Evolutionary conservation across 495 filamentous ascomycete genomes (phyloP).

Genomic region (Xylaria flabelliformis): DNA sequence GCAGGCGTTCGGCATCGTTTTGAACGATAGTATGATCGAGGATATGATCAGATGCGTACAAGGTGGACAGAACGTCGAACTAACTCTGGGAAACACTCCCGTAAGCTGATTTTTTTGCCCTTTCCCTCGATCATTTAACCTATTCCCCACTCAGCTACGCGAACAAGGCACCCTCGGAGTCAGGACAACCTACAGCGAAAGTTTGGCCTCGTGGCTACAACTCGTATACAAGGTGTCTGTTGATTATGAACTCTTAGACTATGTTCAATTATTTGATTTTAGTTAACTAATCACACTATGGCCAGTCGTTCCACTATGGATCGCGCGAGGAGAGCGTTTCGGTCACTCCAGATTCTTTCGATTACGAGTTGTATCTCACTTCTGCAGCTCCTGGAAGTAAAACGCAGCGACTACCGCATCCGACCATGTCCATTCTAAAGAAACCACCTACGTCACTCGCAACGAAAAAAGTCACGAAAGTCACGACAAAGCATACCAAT

Average conservation of each 20-base stretch:
- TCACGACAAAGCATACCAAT: conserved; percentile 24
- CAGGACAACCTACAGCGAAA: not conserved
- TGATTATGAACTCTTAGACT: not conserved
- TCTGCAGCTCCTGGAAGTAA: conserved; percentile 37
- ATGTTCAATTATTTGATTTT: not conserved
- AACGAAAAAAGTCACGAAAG: conserved; percentile 22
- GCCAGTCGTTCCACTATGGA: conserved; percentile 50
- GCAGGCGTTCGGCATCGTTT: conserved; percentile 67
- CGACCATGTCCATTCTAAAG: conserved; percentile 52
- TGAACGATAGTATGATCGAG: conserved; percentile 70
- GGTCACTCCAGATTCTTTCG: conserved; percentile 40
- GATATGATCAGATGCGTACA: conserved; percentile 73
- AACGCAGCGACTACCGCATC: conserved; percentile 47
- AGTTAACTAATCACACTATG: conserved; percentile 1
- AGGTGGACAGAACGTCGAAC: conserved; percentile 64
- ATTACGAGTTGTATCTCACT: conserved; percentile 54
- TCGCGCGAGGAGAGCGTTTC: conserved; percentile 46
- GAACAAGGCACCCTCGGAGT: not conserved
- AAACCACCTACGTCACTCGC: conserved; percentile 31
- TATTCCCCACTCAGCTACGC: conserved; percentile 32
- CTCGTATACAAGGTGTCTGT: not conserved
- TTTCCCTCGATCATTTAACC: conserved; percentile 27
- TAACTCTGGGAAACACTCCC: conserved; percentile 61
- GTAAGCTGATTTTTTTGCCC: conserved; percentile 52
- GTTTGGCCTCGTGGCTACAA: not conserved